Base-by-base conservation (phyloP, 2,329 filamentous ascomycete species). In the Aspergillus sp. region DNA sequence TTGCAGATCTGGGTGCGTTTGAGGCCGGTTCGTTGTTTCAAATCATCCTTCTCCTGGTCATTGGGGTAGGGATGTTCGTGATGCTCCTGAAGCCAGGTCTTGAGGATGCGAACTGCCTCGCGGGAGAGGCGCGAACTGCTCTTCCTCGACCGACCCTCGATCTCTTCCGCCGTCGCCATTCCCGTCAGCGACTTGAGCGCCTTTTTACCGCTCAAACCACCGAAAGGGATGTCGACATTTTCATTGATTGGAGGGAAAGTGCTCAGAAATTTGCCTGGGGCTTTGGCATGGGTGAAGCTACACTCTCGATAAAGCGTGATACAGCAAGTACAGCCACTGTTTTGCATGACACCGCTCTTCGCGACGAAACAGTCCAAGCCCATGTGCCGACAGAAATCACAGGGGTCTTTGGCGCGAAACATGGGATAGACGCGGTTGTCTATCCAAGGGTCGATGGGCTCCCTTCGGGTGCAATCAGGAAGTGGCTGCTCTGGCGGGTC, bases 1-100 rank as follows among this genome's bases (percentile, higher is more conserved):
- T 95, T 95, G 10, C 86, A 87, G 61, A 96, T 93, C 65, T 96
- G 92, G 13, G 81, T 87, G 63, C 89, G 84, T 68, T 84, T 91
- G 38, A 96, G 78, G 7, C 90, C 90, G 1, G 91, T 96, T 61
- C 88, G 82, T 44, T 82, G 80, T 70, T 90, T 87, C 22, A 96
- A 77, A 56, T 84, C 81, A 59, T 91, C 88, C 65, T 93, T 95
- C 66, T 96, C 89, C 53, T 90, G 85, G 41, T 95, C 90, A 32
- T 84, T 92, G 4, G 92, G 91, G 66, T 96, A 96, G 0, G 91
- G 92, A 62, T 95, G 89, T 48, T 88, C 82, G 63, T 82, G 83
- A 66, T 96, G 90, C 6, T 84, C 85, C 0, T 86, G 82, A 30
- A 95, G 80, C 92, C 92, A 96, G 61, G 86, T 85, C 72, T 93